phyloP scores from a whole-genome alignment of 208 protist species.

The Leptomonas seymouri region DNA sequence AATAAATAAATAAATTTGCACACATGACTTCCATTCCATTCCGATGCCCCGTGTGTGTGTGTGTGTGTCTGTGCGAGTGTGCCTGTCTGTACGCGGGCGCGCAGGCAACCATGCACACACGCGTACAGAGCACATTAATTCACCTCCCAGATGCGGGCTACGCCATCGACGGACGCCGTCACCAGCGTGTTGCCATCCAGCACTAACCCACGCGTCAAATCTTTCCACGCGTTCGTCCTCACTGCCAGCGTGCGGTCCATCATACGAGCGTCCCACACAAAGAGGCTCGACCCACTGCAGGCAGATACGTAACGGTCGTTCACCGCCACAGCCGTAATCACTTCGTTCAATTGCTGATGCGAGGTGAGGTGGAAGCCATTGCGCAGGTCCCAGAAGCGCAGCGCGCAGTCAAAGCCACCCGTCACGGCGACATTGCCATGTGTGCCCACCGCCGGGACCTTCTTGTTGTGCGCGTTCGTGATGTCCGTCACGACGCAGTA shows the following conservation, averaged over 20 bases:
- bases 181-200: constrained; percentile 78
- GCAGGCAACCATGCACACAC: background rate
- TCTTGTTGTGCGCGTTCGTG: constrained; percentile 75
- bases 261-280: constrained; percentile 85
- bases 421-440: constrained; percentile 68
- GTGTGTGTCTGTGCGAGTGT: no score
- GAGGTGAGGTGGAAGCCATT: constrained; percentile 62
- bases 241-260: constrained; percentile 55
- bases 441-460: constrained; percentile 84
- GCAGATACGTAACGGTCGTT: constrained; percentile 67
- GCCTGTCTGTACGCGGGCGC: background rate
- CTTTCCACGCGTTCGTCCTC: constrained; percentile 82
- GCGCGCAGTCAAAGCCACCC: constrained; percentile 81
- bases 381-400: constrained; percentile 85
- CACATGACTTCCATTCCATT: no score
- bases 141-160: constrained; percentile 80
- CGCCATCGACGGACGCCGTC: constrained; percentile 86
- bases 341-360: constrained; percentile 61
- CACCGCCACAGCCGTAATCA: constrained; percentile 81
- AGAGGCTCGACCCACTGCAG: constrained; percentile 81
- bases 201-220: constrained; percentile 84
- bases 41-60: no score
- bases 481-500: constrained; percentile 67
- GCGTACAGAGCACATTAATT: constrained; percentile 32
- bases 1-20: no score